Conservation (phyloP, 148 eudicot genomes). For the Persicaria tinctoria region DNA sequence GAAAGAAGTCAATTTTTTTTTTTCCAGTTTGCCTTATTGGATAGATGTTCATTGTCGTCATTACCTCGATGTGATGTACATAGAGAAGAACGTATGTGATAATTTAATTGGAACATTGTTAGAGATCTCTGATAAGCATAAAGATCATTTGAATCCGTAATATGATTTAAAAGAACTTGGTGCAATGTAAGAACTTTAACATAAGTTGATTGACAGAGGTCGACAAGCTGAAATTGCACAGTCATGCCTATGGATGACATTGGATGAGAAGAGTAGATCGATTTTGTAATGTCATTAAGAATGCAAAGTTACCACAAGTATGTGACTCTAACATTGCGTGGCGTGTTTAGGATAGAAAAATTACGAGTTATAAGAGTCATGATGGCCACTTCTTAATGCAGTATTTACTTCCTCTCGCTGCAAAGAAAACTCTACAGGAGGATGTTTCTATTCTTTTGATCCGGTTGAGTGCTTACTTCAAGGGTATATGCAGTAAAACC, state of each 20-base stretch:
- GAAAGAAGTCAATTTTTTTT: no score
- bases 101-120: background rate
- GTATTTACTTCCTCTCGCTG: background rate
- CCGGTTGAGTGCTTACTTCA: background rate
- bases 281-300: background rate
- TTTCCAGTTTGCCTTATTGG: no score
- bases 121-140: background rate
- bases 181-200: background rate
- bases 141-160: background rate
- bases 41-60: no score
- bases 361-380: no score
- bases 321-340: no score
- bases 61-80: background rate
- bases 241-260: background rate
- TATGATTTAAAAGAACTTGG: background rate
- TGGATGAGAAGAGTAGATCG: background rate
- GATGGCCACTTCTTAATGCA: background rate
- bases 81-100: background rate
- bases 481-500: background rate
- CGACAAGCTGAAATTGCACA: background rate
- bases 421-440: background rate
- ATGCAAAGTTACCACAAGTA: background rate
- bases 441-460: background rate
- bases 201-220: background rate
- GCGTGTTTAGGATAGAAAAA: no score